Evolutionary conservation across 1,284 basidiomycete species (phyloP).

Genomic region (Fereydounia khargensis): DNA sequence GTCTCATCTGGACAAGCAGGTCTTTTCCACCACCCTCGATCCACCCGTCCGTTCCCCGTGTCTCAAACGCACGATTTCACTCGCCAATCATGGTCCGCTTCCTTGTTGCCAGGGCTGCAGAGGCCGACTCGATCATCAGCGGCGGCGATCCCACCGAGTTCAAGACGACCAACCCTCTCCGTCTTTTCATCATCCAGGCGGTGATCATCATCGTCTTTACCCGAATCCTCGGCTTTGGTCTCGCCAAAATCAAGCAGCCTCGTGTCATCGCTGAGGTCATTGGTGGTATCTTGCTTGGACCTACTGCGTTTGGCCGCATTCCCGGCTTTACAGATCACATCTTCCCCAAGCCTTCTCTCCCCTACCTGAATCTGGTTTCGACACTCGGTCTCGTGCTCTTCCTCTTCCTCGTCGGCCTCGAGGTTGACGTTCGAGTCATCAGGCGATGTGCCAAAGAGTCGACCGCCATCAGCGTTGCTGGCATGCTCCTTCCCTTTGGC

Average conservation of each 20-base stretch:
- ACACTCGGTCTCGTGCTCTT: conserved; percentile 70
- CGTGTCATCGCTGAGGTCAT: conserved; percentile 85
- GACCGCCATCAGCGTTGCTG: conserved; percentile 63
- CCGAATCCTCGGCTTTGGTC: conserved; percentile 67
- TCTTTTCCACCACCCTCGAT: too few species aligned
- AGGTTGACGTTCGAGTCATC: conserved; percentile 79
- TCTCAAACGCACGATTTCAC: too few species aligned
- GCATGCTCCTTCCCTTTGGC: conserved; percentile 76
- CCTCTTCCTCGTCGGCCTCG: conserved; percentile 84
- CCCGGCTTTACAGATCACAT: conserved; percentile 51
- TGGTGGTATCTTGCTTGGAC: conserved; percentile 70
- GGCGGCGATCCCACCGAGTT: conserved; percentile 68
- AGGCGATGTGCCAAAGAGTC: conserved; percentile 58
- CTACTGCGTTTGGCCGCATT: conserved; percentile 50
- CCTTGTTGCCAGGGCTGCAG: conserved; percentile 25
- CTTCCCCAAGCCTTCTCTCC: conserved; percentile 62
- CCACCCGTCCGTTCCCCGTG: too few species aligned
- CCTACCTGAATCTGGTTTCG: conserved; percentile 83
- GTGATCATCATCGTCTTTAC: conserved; percentile 65
- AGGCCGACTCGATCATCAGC: conserved; percentile 61
- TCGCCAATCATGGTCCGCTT: conserved; percentile 3
- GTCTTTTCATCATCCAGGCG: conserved; percentile 79
- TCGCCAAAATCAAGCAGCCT: conserved; percentile 73
- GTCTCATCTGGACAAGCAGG: too few species aligned
- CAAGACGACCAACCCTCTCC: conserved; percentile 68